Percentiles rank a stretch among this genome's conserved stretches.
phyloP scores from a whole-genome alignment of 176 grass and related monocot genomes.

The bread wheat (Triticum aestivum) region IWGSC_CS_RefSeq_v2.1 NC_057796.1:156665605-156666104 shows the following conservation, averaged over 20 bases:
- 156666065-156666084: neutral
- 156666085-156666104: neutral
- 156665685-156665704: conserved; percentile 59
- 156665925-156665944: neutral
- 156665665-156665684: conserved; percentile 54
- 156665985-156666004: neutral
- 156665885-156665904: conserved; percentile 21
- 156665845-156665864: conserved; percentile 65
- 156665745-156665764: conserved; percentile 66
- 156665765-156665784: conserved; percentile 82
- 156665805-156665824: conserved; percentile 48
- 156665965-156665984: conserved; percentile 4
- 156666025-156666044: neutral
- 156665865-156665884: conserved; percentile 53
- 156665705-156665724: conserved; percentile 56
- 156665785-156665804: conserved; percentile 53
- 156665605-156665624: conserved; percentile 55
- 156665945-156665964: conserved; percentile 19
- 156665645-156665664: conserved; percentile 64
- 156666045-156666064: neutral
- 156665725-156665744: conserved; percentile 66
- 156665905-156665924: neutral
- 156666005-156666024: conserved; percentile 1
- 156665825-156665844: conserved; percentile 55
- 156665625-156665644: conserved; percentile 56